Percentiles rank a stretch among this genome's conserved stretches.
Conservation (phyloP, 2,329 filamentous ascomycete genomes). For the Nothophoma quercina region DNA sequence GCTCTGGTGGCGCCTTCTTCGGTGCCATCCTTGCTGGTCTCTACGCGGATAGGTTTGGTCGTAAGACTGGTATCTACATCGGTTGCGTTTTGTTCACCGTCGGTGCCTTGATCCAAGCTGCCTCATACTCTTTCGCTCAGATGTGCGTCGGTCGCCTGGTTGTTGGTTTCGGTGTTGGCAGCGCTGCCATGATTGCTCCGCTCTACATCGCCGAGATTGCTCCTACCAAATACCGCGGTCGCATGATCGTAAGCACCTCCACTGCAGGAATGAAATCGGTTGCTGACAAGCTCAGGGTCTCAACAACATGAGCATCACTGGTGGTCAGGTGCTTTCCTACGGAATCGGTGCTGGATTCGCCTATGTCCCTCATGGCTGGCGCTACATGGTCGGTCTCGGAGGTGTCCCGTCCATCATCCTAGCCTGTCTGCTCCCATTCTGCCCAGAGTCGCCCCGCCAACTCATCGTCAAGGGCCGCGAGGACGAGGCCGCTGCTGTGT, state of each 20-base stretch:
- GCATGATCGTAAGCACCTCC: slow-evolving; percentile 51
- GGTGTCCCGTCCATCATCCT: slow-evolving; percentile 56
- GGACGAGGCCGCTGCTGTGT: slow-evolving; percentile 37
- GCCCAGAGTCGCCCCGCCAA: slow-evolving; percentile 53
- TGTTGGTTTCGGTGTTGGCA: slow-evolving; percentile 60
- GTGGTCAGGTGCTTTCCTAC: slow-evolving; percentile 42
- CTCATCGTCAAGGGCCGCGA: slow-evolving; percentile 58
- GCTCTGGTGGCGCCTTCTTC: slow-evolving; percentile 58
- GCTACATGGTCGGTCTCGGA: slow-evolving; percentile 49
- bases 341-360: slow-evolving; percentile 42
- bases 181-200: slow-evolving; percentile 57
- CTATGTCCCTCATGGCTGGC: slow-evolving; percentile 54
- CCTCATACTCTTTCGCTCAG: slow-evolving; percentile 51
- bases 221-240: slow-evolving; percentile 58
- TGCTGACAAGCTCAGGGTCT: slow-evolving; percentile 37
- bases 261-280: too few relatives aligned
- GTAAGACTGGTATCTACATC: slow-evolving; percentile 51
- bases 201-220: slow-evolving; percentile 61
- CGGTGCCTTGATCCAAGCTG: slow-evolving; percentile 39
- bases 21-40: slow-evolving; percentile 47
- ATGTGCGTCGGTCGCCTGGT: slow-evolving; percentile 57
- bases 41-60: slow-evolving; percentile 48
- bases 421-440: slow-evolving; percentile 53
- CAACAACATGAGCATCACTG: slow-evolving; percentile 55
- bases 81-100: slow-evolving; percentile 50